Evolutionary conservation across 306 rosid genomes (phyloP).

Genomic region (Gleditsia sinensis): DNA sequence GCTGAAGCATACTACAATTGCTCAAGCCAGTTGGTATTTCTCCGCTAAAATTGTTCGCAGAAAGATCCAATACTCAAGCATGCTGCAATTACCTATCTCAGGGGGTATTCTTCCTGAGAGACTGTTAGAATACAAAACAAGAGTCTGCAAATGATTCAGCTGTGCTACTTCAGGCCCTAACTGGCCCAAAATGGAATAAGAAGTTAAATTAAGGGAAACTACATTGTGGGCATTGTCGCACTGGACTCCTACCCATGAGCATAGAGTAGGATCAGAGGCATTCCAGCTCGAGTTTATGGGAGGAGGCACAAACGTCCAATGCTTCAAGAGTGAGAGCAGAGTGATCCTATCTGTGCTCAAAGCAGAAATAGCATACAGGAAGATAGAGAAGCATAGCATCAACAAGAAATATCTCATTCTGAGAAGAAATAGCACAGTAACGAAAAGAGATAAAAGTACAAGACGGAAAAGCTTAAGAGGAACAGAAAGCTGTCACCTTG

Average conservation of each 20-base stretch:
- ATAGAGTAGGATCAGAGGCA: no score
- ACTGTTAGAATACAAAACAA: slow-evolving; percentile 35
- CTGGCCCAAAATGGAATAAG: slow-evolving; percentile 41
- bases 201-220: slow-evolving; percentile 44
- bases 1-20: no score
- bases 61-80: no score
- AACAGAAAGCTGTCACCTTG: no score
- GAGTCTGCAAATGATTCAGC: slow-evolving; percentile 38
- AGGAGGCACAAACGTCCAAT: slow-evolving; percentile 40
- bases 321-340: no score
- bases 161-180: slow-evolving; percentile 50
- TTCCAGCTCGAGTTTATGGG: slow-evolving; percentile 52
- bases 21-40: no score
- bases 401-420: slow-evolving; percentile 21
- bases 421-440: no score
- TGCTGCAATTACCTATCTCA: no score
- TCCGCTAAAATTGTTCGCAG: no score
- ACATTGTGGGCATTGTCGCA: slow-evolving; percentile 42
- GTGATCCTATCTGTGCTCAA: slow-evolving; percentile 52
- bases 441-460: no score
- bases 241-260: slow-evolving; percentile 52
- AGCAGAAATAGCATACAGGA: slow-evolving; percentile 7
- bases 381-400: slow-evolving; percentile 28
- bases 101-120: no score
- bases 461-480: no score